A percentile compares a stretch with the other conserved stretches of the same genome.
Evolutionary conservation across 2,329 filamentous ascomycete species (phyloP).

Genomic region (Xylaria multiplex): DNA sequence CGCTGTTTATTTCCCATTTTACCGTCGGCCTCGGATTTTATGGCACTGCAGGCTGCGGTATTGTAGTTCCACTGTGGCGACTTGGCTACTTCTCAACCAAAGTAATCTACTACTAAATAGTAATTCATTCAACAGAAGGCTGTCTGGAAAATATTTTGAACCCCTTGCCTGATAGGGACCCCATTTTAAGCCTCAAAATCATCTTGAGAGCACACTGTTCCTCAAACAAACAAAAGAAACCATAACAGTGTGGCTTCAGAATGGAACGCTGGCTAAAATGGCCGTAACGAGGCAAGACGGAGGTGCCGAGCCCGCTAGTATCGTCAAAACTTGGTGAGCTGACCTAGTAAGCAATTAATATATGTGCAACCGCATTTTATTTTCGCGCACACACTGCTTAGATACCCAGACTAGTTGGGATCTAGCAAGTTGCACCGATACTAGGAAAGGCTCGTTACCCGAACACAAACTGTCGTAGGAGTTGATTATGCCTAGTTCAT

Average conservation of each 20-base stretch:
- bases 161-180: not conserved
- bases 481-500: conserved; percentile 11
- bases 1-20: too few relatives aligned
- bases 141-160: not conserved
- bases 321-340: conserved; percentile 13
- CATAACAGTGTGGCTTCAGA: not conserved
- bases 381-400: not conserved
- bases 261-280: not conserved
- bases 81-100: not conserved
- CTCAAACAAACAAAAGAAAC: not conserved
- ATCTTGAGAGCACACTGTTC: not conserved
- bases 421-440: not conserved
- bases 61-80: conserved; percentile 3
- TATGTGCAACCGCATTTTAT: conserved; percentile 15
- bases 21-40: not conserved
- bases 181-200: not conserved
- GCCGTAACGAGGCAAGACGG: conserved; percentile 15
- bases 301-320: conserved; percentile 17
- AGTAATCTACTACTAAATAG: not conserved
- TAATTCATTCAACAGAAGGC: conserved; percentile 5
- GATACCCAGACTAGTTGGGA: not conserved
- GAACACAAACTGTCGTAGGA: not conserved
- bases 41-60: conserved; percentile 10
- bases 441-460: not conserved
- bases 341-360: conserved; percentile 35